These are phyloP conservation scores for Crithidia sp. DNA, from an alignment of 208 protist species.

Conservation along the genomic window DNA sequence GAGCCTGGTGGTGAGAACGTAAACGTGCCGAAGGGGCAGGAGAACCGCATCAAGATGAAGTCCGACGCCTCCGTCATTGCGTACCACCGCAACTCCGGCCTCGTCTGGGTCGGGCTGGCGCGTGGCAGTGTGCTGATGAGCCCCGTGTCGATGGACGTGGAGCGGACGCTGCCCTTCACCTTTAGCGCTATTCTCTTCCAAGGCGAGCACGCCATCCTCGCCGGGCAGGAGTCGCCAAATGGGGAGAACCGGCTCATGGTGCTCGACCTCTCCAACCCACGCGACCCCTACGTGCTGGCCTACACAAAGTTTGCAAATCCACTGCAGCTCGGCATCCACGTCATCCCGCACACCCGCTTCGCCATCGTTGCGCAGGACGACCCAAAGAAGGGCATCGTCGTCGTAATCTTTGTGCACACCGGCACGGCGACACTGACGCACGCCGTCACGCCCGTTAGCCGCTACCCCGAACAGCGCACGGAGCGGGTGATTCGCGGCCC, in stretches of 20 bases:
- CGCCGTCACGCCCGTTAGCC: conserved; percentile 6
- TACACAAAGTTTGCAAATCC: conserved; percentile 42
- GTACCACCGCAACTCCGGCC: conserved; percentile 61
- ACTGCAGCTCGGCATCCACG: conserved; percentile 58
- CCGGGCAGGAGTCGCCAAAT: conserved; percentile 44
- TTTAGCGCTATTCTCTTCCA: conserved; percentile 74
- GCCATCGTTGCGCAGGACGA: conserved; percentile 65
- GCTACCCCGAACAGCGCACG: conserved; percentile 46
- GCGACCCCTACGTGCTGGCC: conserved; percentile 62
- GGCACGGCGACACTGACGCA: conserved; percentile 43
- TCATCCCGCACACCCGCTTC: conserved; percentile 65
- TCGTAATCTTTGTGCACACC: conserved; percentile 83
- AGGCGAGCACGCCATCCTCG: conserved; percentile 71
- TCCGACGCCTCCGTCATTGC: conserved; percentile 68
- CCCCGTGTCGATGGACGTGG: conserved; percentile 55
- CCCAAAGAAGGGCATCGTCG: conserved; percentile 42
- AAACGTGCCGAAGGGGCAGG: conserved; percentile 36
- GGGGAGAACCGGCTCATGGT: conserved; percentile 63
- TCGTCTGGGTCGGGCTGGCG: conserved; percentile 73
- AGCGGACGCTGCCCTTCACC: conserved; percentile 43
- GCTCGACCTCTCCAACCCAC: conserved; percentile 68
- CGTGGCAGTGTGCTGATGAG: conserved; percentile 69
- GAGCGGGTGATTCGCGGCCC: conserved; percentile 37
- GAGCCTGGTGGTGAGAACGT: conserved; percentile 79
- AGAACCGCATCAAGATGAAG: conserved; percentile 75